Evolutionary conservation across 1,139 yeast genomes (phyloP), one percentile per base, ranked within the genome.

Genomic region (Taiozyma sp.): DNA sequence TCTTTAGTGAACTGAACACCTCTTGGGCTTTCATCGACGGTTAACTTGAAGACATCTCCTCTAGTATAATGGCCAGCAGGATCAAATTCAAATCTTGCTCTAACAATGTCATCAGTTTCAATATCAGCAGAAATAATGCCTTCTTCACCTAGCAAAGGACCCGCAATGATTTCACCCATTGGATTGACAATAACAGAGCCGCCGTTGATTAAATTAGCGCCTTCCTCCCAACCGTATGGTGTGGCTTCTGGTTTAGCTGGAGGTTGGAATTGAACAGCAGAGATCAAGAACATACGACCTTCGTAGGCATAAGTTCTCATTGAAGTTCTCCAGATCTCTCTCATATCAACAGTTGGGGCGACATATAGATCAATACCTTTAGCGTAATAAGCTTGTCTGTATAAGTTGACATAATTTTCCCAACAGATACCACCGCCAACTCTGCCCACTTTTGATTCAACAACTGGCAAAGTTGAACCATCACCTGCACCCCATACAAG

Each of bases 401-500:
- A 58, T 50, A 70, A 53, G 12, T 73, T 74, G 3, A 51, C 54
- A 44, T 54, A 58, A 49, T 72, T 72, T 51, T 73, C 76, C 75
- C 77, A 71, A 58, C 76, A 72, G 48, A 72, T 72, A 32, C 69
- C 74, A n/a, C 73, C 76, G 27, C 75, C 75, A 16, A 72, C 54
- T 44, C 63, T 65, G 14, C 75, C 75, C 9, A 63, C 66, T 2
- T 57, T 51, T 27, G 66, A 57, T 12, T 56, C 57, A 23, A 69
- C 65, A 3, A 67, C 68, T 9, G 69, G 67, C 44, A 73, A 54
- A 2, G 74, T 71, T 7, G 74, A 70, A 2, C 77, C 77, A 49
- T 72, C 76, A 32, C 76, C 76, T 45, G 66, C 66, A 4, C 74
- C 75, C 75, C 76, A 73, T 9, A 72, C 59, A 39, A 72, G 59